Base-by-base conservation (phyloP, 2,329 filamentous ascomycete species). In the Xylaria sp. region DNA sequence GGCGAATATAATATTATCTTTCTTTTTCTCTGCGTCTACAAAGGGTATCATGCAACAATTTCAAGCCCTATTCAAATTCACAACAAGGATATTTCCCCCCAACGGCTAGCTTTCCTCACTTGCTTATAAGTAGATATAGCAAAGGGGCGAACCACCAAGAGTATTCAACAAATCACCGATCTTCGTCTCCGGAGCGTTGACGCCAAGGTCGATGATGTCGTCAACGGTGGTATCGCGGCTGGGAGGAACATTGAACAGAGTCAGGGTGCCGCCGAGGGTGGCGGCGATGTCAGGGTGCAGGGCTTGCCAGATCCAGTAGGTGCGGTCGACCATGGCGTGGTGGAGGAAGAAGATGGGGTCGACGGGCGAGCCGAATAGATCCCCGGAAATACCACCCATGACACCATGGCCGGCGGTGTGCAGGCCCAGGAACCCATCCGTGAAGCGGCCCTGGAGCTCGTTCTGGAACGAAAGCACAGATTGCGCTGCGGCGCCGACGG, bases 401-500 rank as follows among this genome's bases (percentile, higher is more conserved):
- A 73, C 73, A 46, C 73, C 77, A 59, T 80, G 78, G 4, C 78
- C 78, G 9, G 75, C 76, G 13, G 74, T 75, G 55, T 74, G 76
- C 3, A 77, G 70, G 12, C 79, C 78, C 9, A 80, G 64, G 55
- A 76, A 76, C 0, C 71, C 72, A 9, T 75, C 71, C 0, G 54
- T 46, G 67, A 78, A 78, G n/a, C 74, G 76, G 8, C 76, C 77
- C 69, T 80, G 78, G 0, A 79, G 69, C 20, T 75, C 74, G 57
- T 75, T 71, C 69, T 80, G 78, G 69, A 80, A 80, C 8, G 50
- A 37, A n/a, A 55, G 39, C 15, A 78, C 70, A 23, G 54, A 73
- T 20, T 23, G 34, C 12, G 67, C 59, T 13, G 66, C 70, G 13
- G 34, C 20, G 20, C 73, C 76, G 46, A 72, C 20, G 0, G 75